These are phyloP conservation scores for Aspergillus incahuasiensis DNA, from an alignment of 495 filamentous ascomycete species.

Conservation along the genomic window DNA sequence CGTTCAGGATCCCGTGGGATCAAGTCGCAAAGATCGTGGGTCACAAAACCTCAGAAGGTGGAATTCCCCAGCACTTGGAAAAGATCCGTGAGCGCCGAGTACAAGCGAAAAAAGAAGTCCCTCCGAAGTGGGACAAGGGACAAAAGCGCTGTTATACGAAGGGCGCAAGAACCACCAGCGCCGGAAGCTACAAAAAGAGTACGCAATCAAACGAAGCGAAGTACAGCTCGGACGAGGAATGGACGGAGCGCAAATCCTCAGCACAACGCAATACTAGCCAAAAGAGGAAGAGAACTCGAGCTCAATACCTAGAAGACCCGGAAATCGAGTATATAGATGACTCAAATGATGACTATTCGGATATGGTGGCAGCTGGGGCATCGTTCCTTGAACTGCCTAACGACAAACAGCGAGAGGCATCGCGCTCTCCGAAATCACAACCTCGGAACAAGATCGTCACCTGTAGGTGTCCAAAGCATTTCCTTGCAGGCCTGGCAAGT, in stretches of 20 bases:
- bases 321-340: constrained; percentile 5
- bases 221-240: constrained; percentile 23
- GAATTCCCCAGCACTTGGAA: constrained; percentile 45
- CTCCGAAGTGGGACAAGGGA: constrained; percentile 38
- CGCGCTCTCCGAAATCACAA: background rate
- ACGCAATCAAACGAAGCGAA: constrained; percentile 11
- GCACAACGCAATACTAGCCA: background rate
- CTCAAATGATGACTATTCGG: background rate
- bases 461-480: background rate
- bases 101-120: constrained; percentile 28
- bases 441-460: background rate
- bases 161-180: background rate
- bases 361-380: constrained; percentile 17
- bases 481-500: background rate
- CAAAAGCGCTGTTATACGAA: background rate
- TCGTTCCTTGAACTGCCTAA: constrained; percentile 17
- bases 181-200: background rate
- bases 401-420: background rate
- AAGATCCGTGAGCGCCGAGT: constrained; percentile 39
- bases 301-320: background rate
- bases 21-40: constrained; percentile 32
- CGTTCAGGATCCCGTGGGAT: constrained; percentile 39
- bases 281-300: background rate
- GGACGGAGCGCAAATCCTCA: constrained; percentile 6
- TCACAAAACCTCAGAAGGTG: constrained; percentile 33